Base-by-base conservation (phyloP, 352 stramenopile species). In the Pythium dissimile region DNA sequence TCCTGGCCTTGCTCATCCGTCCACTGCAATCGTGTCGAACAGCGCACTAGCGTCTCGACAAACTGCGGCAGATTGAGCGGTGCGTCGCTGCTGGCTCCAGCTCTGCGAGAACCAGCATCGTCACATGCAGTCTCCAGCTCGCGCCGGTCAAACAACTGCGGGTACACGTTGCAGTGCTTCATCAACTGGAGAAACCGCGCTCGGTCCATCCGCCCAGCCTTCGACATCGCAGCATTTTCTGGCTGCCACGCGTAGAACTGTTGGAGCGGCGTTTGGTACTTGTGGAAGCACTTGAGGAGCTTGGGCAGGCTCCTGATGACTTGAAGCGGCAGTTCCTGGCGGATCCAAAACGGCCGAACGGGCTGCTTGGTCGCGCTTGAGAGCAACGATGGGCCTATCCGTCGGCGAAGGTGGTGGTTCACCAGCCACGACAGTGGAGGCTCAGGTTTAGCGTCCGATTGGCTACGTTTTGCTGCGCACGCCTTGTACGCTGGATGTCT, bases 41-140 rank as follows among this genome's bases (percentile, higher is more conserved):
- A 90, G 1, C 75, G 70, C 7, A 84, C 38, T 2, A 90, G 53
- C 21, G 73, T 62, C 43, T 90, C 80, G 10, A 88, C 67, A 54
- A 88, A 90, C 43, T 87, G 69, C 28, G 77, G 72, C 26, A 88
- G 77, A 24, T 74, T 76, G 12, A 90, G 39, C 2, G 61, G 56
- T 18, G 73, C 58, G 15, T 59, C 23, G 49, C 64, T 13, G 41
- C 51, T 18, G 54, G n/a, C 20, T 3, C 46, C 11, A 13, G 54
- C n/a, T 27, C 21, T 21, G 8, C n/a, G 75, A 73, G 24, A 64
- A 54, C 48, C 49, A 0, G 48, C 48, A 24, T 10, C 48, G 6
- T 63, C 59, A n/a, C 86, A 69, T 8, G 75, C 72, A 15, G 58
- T 51, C 49, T 86, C 74, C 23, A 87, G 41, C 26, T 88, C 80